Conservation (phyloP, 2,329 filamentous ascomycete genomes). For the Fusarium veterinarium region DNA sequence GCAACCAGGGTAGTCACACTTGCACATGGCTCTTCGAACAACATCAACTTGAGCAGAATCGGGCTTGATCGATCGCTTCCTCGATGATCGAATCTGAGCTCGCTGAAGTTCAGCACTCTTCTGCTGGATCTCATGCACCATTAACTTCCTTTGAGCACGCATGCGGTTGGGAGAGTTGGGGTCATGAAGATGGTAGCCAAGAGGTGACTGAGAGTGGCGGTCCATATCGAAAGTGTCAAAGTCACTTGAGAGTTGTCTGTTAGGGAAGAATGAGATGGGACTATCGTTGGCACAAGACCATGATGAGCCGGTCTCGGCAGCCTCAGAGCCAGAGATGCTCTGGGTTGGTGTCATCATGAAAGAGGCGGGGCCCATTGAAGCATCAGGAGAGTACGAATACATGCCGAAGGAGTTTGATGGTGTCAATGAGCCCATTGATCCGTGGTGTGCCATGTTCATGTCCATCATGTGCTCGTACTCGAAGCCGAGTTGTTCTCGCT, state of each 20-base stretch:
- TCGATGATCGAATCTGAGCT: conserved; percentile 51
- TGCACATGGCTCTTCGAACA: conserved; percentile 55
- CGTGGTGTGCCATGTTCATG: conserved; percentile 50
- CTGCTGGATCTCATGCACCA: conserved; percentile 56
- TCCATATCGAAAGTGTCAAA: conserved; percentile 52
- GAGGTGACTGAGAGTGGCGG: conserved; percentile 51
- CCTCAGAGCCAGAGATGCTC: conserved; percentile 54
- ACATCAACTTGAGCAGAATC: conserved; percentile 50
- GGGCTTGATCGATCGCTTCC: conserved; percentile 47
- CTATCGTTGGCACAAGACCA: conserved; percentile 56
- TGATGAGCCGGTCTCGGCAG: conserved; percentile 51
- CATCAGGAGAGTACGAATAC: conserved; percentile 51
- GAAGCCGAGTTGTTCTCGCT: conserved; percentile 50
- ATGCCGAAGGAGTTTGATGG: conserved; percentile 52
- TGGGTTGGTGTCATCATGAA: conserved; percentile 57
- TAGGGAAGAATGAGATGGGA: conserved; percentile 55
- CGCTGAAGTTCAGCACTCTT: conserved; percentile 59
- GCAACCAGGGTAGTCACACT: conserved; percentile 61
- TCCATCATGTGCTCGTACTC: conserved; percentile 56
- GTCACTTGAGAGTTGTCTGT: conserved; percentile 47
- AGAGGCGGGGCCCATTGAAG: conserved; percentile 47
- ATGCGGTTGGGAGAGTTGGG: conserved; percentile 49
- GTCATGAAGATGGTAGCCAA: conserved; percentile 49
- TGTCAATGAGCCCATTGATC: conserved; percentile 53
- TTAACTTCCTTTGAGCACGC: conserved; percentile 54